Base-by-base conservation (phyloP, 1,284 basidiomycete genomes). In the Austroboletus olivaceoglutinosus region DNA sequence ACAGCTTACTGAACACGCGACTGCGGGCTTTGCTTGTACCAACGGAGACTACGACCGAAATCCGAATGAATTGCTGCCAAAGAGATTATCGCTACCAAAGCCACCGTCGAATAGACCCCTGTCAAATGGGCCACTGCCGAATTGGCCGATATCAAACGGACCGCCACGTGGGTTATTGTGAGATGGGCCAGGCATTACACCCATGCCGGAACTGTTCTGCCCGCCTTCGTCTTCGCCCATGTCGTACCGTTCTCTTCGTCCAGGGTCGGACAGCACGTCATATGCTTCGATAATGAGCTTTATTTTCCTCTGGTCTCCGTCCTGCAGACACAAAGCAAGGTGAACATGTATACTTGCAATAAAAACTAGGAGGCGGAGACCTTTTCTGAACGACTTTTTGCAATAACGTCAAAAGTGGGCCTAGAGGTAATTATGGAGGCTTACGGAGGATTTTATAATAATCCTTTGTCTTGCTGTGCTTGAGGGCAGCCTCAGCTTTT, bases 321-420 rank as follows among this genome's bases (percentile, higher is more conserved):
- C 86, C 83, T 67, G 27, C 7, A 52, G 11, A 22, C 10, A 36
- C 11, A 15, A 21, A 12, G 15, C 6, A 38, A 23, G 9, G 16
- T 65, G 41, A 54, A 43, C 23, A 39, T n/a, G 8, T 22, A 34
- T 30, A 12, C 42, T 25, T 15, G 50, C 42, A 43, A 43, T 48
- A 43, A 51, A 21, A 9, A 45, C 7, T 31, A 36, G 9, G 46
- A 38, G 8, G 25, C 7, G 27, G 15, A 25, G n/a, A 82, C 85
- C 80, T 91, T 91, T 65, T 91, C 88, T 39, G 89, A 90, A 71
- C 93, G 91, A 60, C 91, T 89, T 58, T 85, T 87, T 63, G 92
- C 70, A 63, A 83, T 86, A 79, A 67, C 63, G 39, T 53, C 43
- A 53, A 45, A 19, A 23, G 43, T 2, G 42, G 13, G 7, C 33